Conservation (phyloP, 1,139 yeast species). For the Diutina mesorugosa region DNA sequence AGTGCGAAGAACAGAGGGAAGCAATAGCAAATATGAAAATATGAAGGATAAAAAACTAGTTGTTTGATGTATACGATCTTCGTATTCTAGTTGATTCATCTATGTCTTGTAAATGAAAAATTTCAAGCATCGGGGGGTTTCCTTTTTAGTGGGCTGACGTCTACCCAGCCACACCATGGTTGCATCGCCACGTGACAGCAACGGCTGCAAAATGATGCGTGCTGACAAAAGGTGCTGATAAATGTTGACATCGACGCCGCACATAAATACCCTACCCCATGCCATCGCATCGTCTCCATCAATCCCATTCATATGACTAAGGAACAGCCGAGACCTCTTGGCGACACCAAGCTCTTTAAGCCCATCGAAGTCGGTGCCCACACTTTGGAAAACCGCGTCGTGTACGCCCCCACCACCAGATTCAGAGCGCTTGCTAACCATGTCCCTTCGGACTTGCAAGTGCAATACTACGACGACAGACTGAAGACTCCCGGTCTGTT, state of each 20-base stretch:
- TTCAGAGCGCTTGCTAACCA: slow-evolving; percentile 6
- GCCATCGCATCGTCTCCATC: too few relatives aligned
- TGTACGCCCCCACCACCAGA: slow-evolving; percentile 10
- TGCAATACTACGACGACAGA: slow-evolving; percentile 7
- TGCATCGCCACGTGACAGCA: not conserved
- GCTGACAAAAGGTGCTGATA: not conserved
- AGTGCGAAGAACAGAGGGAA: too few relatives aligned
- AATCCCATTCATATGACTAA: not conserved
- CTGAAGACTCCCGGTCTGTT: slow-evolving; percentile 7
- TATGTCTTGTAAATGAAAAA: not conserved
- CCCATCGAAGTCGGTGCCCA: slow-evolving; percentile 9
- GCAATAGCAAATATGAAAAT: too few relatives aligned
- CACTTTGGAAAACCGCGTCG: slow-evolving; percentile 7
- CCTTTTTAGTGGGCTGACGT: too few relatives aligned
- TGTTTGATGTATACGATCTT: too few relatives aligned
- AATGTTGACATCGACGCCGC: not conserved
- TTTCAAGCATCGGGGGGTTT: not conserved
- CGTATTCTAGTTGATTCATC: too few relatives aligned
- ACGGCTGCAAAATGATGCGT: not conserved
- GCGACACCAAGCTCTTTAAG: slow-evolving; percentile 6
- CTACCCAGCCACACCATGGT: too few relatives aligned
- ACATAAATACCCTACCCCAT: not conserved
- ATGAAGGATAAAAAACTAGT: too few relatives aligned
- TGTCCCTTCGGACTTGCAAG: slow-evolving; percentile 7
- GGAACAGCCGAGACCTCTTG: not conserved